phyloP scores from a whole-genome alignment of 441 rosid genomes.

The Erodium moschatum region DNA sequence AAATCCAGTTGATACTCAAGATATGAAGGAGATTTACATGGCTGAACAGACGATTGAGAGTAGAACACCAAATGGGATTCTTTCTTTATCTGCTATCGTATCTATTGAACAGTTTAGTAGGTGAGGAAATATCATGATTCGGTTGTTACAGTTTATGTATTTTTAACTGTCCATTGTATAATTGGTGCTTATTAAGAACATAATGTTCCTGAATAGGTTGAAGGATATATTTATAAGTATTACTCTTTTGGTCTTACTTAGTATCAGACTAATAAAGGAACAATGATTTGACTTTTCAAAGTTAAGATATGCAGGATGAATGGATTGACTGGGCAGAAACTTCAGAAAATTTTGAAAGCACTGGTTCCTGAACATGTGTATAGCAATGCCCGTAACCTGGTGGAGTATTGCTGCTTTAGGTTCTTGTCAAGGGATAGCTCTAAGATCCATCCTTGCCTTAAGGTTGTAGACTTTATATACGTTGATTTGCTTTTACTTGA shows the following conservation, averaged over 20 bases:
- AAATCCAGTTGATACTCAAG: slow-evolving; percentile 34
- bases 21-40: slow-evolving; percentile 60
- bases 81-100: slow-evolving; percentile 66
- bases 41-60: slow-evolving; percentile 63
- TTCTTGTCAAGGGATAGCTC: slow-evolving; percentile 79
- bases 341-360: slow-evolving; percentile 80
- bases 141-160: slow-evolving; percentile 1
- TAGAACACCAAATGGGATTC: slow-evolving; percentile 49
- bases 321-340: slow-evolving; percentile 70
- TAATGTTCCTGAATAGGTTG: background rate
- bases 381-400: slow-evolving; percentile 59
- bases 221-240: background rate
- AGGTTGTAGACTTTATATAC: slow-evolving; percentile 38
- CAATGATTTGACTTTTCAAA: slow-evolving; percentile 32
- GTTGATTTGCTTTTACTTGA: background rate
- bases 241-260: background rate
- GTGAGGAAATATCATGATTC: slow-evolving; percentile 28
- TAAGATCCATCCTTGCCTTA: slow-evolving; percentile 67
- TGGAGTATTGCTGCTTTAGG: slow-evolving; percentile 93
- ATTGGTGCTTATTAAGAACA: too few relatives aligned
- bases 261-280: slow-evolving; percentile 10
- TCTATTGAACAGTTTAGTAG: slow-evolving; percentile 96
- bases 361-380: slow-evolving; percentile 52
- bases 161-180: background rate
- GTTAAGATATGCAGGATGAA: slow-evolving; percentile 74